Evolutionary conservation across 2,329 filamentous ascomycete species (phyloP).

Genomic region (Penicillium sp.): DNA sequence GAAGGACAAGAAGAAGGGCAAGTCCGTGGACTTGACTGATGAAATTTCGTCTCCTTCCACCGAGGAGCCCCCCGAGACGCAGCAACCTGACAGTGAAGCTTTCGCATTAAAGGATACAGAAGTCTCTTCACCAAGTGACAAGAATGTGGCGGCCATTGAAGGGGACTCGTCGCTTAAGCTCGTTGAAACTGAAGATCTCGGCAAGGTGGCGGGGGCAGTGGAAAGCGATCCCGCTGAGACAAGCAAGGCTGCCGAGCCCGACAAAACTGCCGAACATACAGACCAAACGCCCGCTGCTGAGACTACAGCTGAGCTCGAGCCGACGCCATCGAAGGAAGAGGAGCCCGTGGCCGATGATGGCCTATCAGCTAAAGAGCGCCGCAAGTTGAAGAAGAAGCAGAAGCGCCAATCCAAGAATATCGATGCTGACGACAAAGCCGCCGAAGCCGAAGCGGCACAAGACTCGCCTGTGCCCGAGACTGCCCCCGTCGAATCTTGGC

Average conservation of each 20-base stretch:
- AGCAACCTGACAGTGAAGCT: constrained; percentile 2
- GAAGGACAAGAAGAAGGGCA: constrained; percentile 24
- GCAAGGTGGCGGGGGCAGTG: constrained; percentile 16
- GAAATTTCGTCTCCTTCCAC: constrained; percentile 5
- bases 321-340: constrained; percentile 3
- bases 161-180: not conserved
- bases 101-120: not conserved
- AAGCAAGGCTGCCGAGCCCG: constrained; percentile 1
- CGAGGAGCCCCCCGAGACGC: constrained; percentile 3
- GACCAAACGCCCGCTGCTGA: constrained; percentile 2
- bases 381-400: constrained; percentile 52
- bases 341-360: constrained; percentile 25
- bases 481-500: not conserved
- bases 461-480: constrained; percentile 1
- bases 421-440: constrained; percentile 14
- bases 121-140: not conserved
- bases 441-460: constrained; percentile 17
- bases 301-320: constrained; percentile 1
- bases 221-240: constrained; percentile 12
- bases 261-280: constrained; percentile 8
- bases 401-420: constrained; percentile 34
- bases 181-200: not conserved
- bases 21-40: constrained; percentile 18
- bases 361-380: constrained; percentile 40
- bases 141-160: not conserved